Evolutionary conservation across 305 asterid species (phyloP).

Genomic region (Fraxinus greggii): DNA sequence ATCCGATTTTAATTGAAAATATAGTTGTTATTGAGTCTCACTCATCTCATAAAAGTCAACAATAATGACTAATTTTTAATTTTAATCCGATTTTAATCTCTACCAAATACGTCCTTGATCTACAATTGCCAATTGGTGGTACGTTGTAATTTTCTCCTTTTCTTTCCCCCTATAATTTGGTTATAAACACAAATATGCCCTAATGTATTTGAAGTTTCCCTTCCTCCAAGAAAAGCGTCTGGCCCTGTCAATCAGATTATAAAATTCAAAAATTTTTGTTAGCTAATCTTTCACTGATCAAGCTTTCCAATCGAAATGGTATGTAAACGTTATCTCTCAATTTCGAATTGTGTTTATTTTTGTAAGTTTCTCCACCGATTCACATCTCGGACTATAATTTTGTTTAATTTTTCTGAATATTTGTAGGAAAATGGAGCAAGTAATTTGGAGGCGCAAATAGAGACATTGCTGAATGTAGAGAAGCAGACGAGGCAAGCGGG

Average conservation of each 20-base stretch:
- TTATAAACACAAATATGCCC: neutral
- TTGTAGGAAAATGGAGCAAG: conserved; percentile 66
- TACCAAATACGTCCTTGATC: too few relatives aligned
- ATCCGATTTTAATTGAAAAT: too few relatives aligned
- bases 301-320: conserved; percentile 32
- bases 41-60: too few relatives aligned
- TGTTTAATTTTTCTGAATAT: neutral
- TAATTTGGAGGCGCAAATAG: conserved; percentile 74
- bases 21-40: too few relatives aligned
- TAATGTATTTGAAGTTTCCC: neutral
- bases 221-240: neutral
- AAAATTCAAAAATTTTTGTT: neutral
- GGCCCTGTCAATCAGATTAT: neutral
- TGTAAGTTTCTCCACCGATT: neutral
- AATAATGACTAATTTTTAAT: too few relatives aligned
- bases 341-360: neutral
- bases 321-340: neutral
- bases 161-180: neutral
- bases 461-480: conserved; percentile 76
- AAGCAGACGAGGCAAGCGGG: conserved; percentile 91
- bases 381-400: conserved; percentile 27
- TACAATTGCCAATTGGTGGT: neutral
- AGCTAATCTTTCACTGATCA: neutral
- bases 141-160: neutral
- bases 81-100: too few relatives aligned